Base-by-base conservation (phyloP, 108 stramenopile genomes). In the Fistulifera pelliculosa region DNA sequence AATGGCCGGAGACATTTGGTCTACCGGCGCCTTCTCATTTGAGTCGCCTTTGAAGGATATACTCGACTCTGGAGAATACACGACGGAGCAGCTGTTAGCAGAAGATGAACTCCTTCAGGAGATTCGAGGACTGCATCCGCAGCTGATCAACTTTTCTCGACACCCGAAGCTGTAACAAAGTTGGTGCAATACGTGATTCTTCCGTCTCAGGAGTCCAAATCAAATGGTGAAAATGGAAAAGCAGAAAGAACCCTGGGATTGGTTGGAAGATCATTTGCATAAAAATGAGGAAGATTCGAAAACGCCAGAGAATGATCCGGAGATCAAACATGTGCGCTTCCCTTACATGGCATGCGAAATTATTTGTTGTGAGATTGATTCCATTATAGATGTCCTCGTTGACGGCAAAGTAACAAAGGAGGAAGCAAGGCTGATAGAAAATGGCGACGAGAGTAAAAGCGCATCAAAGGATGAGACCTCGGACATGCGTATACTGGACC, bases 331-430 rank as follows among this genome's bases (percentile, higher is more conserved):
- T 60, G 56, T 83, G 39, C 69, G 94, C 24, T 97, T 75, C 62
- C 94, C 96, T 0, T 97, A 95, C 81, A 91, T 96, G 94, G 85
- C 89, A 13, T 97, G 96, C 63, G 96, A 97, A 67, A 82, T 95
- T 21, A 77, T 97, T 47, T 97, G 94, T 61, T 95, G 90, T 51
- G 96, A 97, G 64, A 76, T 94, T 12, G 61, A 76, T n/a, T 63
- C 71, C 8, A 78, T 94, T 14, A 56, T 96, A 18, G 76, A 86
- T 57, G 73, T 73, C 4, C 47, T 97, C 12, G 81, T 93, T 13
- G 75, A 88, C 51, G 85, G 85, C 15, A 69, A 54, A 54, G 77
- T 79, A 13, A 64, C 70, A n/a, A 64, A 3, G 31, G 31, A 35
- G 8, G 31, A 35, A 35, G 6, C 3, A 35, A 43, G 19, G 28